These are phyloP conservation scores for Microcos paniculata DNA, from an alignment of 345 rosid genomes.

Conservation along the genomic window DNA sequence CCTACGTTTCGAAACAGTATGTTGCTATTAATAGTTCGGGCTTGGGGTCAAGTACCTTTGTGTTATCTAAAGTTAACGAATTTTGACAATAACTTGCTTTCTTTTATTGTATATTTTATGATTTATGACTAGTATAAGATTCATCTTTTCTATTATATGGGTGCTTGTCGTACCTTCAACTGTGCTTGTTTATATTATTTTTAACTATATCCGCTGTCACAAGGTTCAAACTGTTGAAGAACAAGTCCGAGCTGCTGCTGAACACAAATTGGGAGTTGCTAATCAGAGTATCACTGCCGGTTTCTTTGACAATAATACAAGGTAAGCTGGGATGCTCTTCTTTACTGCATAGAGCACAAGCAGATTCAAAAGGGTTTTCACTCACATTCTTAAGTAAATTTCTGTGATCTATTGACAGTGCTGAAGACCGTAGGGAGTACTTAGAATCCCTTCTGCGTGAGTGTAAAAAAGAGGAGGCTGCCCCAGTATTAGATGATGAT, in stretches of 20 bases:
- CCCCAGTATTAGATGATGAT: constrained; percentile 89
- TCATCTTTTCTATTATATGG: not conserved
- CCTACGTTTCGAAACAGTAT: constrained; percentile 90
- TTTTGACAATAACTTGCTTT: not conserved
- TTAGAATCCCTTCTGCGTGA: constrained; percentile 84
- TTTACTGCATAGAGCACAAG: not conserved
- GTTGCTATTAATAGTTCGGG: constrained; percentile 4
- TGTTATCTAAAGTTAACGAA: not conserved
- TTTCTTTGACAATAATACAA: constrained; percentile 90
- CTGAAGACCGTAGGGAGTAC: constrained; percentile 93
- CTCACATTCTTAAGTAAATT: constrained; percentile 13
- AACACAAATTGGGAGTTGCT: constrained; percentile 96
- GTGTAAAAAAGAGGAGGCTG: constrained; percentile 89
- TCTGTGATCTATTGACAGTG: constrained; percentile 45
- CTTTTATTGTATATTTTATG: not conserved
- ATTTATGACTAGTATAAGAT: not conserved
- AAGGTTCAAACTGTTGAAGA: constrained; percentile 96
- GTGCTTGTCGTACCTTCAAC: not conserved
- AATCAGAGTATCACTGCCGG: constrained; percentile 98
- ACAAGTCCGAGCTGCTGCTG: constrained; percentile 94
- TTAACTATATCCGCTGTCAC: constrained; percentile 15
- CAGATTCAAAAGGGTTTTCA: constrained; percentile 2
- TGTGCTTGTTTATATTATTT: not conserved
- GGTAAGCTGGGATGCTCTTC: constrained; percentile 39
- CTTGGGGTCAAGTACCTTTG: not conserved